phyloP scores from a whole-genome alignment of 2,329 filamentous ascomycete genomes.

The Trichoderma koningiopsis region DNA sequence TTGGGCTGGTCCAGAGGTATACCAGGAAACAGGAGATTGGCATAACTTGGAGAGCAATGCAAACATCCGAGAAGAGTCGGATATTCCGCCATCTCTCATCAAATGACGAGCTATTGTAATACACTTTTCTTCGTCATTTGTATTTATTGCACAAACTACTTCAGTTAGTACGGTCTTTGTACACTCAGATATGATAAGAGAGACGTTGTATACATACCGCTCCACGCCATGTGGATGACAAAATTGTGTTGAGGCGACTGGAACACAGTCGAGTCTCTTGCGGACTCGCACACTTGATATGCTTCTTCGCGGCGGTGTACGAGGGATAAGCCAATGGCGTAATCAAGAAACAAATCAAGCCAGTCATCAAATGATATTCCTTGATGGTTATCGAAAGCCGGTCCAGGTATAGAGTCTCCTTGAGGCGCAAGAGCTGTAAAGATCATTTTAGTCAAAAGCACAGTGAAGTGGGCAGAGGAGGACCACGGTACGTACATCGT shows the following conservation, averaged over 20 bases:
- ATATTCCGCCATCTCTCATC: conserved; percentile 79
- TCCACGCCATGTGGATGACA: conserved; percentile 75
- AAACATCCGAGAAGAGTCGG: conserved; percentile 83
- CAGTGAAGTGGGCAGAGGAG: neutral
- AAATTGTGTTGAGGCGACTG: conserved; percentile 69
- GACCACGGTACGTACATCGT: conserved; percentile 47
- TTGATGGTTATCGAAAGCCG: conserved; percentile 57
- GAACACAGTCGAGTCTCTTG: conserved; percentile 80
- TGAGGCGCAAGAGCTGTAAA: conserved; percentile 40
- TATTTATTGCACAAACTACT: conserved; percentile 78
- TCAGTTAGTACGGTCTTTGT: conserved; percentile 23
- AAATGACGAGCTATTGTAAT: conserved; percentile 76
- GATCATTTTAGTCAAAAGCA: neutral
- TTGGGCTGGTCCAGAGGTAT: conserved; percentile 78
- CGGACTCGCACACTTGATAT: conserved; percentile 78
- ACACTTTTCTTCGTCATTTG: conserved; percentile 77
- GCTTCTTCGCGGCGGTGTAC: conserved; percentile 68
- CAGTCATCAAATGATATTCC: conserved; percentile 81
- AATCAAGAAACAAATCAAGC: conserved; percentile 89
- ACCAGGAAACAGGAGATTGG: conserved; percentile 72
- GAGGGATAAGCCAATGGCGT: conserved; percentile 74
- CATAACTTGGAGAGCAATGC: conserved; percentile 75
- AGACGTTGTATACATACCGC: conserved; percentile 54
- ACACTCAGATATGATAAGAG: neutral
- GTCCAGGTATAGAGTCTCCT: conserved; percentile 29